A percentile compares a stretch with the other conserved stretches of the same genome.
Conservation (phyloP, 1,139 yeast species). For the Diutina catenulata region DNA sequence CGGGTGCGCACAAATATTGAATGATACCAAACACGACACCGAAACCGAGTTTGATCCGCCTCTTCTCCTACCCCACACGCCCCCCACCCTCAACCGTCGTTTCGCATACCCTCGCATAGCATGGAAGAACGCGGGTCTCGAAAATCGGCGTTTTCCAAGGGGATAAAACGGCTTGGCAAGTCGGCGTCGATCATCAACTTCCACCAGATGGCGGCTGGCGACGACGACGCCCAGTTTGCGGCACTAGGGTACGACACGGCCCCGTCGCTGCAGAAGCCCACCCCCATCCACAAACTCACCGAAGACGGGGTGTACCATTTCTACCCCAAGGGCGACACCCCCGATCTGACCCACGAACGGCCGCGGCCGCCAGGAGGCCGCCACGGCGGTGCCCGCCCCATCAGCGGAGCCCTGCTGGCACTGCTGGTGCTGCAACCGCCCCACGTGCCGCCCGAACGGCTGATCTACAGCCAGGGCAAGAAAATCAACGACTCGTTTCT, state of each 20-base stretch:
- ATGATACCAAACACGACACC: too few species aligned
- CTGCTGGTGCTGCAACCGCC: not conserved
- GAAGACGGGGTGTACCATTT: conserved; percentile 7
- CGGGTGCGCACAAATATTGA: too few species aligned
- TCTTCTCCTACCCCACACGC: too few species aligned
- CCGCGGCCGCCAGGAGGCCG: conserved; percentile 5
- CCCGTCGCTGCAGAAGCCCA: conserved; percentile 17
- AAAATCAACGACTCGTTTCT: conserved; percentile 8
- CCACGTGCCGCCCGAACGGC: not conserved
- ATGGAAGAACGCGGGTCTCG: conserved; percentile 6
- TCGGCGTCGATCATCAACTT: conserved; percentile 11
- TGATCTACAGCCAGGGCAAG: conserved; percentile 6
- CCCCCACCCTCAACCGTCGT: too few species aligned
- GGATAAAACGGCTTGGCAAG: conserved; percentile 12
- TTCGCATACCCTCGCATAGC: too few species aligned
- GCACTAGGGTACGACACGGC: conserved; percentile 24
- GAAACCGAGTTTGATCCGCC: too few species aligned
- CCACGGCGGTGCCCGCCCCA: conserved; percentile 6
- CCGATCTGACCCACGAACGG: not conserved
- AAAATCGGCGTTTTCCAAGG: conserved; percentile 10
- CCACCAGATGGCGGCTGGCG: conserved; percentile 6
- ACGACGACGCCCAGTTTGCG: conserved; percentile 14
- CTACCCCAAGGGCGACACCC: not conserved
- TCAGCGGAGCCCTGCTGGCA: conserved; percentile 3
- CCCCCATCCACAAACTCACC: conserved; percentile 20